Evolutionary conservation across 805 yeast species (phyloP).

Genomic region (Ascoidea asiatica): DNA sequence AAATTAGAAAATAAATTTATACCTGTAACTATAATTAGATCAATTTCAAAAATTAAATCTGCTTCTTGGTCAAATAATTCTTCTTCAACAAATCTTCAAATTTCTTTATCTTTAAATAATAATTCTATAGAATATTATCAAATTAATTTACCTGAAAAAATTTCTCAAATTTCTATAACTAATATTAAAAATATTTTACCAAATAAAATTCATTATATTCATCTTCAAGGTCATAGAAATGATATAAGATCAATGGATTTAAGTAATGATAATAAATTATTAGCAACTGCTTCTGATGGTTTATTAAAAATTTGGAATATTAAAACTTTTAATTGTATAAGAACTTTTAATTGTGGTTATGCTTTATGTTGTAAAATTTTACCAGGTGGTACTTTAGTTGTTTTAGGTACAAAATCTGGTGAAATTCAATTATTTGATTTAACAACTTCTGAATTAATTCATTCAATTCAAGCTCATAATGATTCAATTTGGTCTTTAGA

Average conservation of each 20-base stretch:
- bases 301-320: constrained; percentile 81
- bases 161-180: constrained; percentile 31
- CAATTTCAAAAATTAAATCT: constrained; percentile 48
- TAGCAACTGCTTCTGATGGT: constrained; percentile 89
- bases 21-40: constrained; percentile 55
- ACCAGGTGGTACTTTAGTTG: constrained; percentile 84
- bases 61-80: constrained; percentile 47
- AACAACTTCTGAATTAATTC: constrained; percentile 64
- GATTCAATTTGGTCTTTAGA: constrained; percentile 89
- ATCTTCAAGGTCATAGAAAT: constrained; percentile 75
- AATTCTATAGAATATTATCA: constrained; percentile 65
- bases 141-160: constrained; percentile 41
- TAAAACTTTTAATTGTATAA: constrained; percentile 55
- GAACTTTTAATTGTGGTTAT: constrained; percentile 85
- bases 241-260: constrained; percentile 79
- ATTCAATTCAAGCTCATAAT: constrained; percentile 64
- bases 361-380: constrained; percentile 68
- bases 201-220: constrained; percentile 43
- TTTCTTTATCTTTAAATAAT: constrained; percentile 53
- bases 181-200: constrained; percentile 27
- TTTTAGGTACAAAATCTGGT: constrained; percentile 83
- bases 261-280: constrained; percentile 63
- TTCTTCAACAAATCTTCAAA: constrained; percentile 34
- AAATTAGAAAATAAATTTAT: constrained; percentile 46
- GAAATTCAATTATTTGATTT: constrained; percentile 74